Evolutionary conservation across 768 basidiomycete species (phyloP).

Genomic region (Hericium alpestre): DNA sequence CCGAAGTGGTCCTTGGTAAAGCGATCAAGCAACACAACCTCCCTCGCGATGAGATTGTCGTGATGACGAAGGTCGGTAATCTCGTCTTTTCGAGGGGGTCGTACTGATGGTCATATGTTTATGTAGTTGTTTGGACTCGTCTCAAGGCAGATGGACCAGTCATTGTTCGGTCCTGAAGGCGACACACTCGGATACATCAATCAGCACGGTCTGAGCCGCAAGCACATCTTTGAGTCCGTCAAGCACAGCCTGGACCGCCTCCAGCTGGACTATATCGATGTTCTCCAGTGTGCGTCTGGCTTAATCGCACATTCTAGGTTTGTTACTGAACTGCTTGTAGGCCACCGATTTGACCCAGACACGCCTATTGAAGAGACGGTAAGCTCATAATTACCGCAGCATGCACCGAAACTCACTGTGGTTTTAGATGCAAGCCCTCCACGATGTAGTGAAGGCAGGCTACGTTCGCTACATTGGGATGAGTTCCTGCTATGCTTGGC

Average conservation of each 20-base stretch:
- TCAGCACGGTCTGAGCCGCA: conserved; percentile 23
- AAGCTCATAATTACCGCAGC: neutral
- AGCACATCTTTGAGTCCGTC: conserved; percentile 50
- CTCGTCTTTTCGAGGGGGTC: neutral
- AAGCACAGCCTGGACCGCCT: conserved; percentile 32
- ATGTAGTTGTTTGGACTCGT: neutral
- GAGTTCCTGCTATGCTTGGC: no score
- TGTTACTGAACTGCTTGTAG: neutral
- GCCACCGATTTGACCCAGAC: conserved; percentile 23
- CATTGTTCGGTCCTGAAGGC: neutral
- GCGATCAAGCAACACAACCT: conserved; percentile 57
- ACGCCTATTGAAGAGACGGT: conserved; percentile 24
- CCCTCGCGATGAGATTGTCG: conserved; percentile 66
- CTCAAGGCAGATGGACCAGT: neutral
- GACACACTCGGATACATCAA: conserved; percentile 22
- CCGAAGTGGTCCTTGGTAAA: conserved; percentile 60
- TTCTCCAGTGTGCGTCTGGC: conserved; percentile 34
- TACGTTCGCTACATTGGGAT: no score
- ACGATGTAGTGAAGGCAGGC: no score
- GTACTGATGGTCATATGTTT: neutral
- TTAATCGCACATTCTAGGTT: neutral
- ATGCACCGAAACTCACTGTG: neutral
- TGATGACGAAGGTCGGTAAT: conserved; percentile 41
- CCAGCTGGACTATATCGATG: conserved; percentile 45
- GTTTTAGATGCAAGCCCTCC: no score